Conservation (phyloP, 352 stramenopile genomes). For the Phytophthora agathidicida region DNA sequence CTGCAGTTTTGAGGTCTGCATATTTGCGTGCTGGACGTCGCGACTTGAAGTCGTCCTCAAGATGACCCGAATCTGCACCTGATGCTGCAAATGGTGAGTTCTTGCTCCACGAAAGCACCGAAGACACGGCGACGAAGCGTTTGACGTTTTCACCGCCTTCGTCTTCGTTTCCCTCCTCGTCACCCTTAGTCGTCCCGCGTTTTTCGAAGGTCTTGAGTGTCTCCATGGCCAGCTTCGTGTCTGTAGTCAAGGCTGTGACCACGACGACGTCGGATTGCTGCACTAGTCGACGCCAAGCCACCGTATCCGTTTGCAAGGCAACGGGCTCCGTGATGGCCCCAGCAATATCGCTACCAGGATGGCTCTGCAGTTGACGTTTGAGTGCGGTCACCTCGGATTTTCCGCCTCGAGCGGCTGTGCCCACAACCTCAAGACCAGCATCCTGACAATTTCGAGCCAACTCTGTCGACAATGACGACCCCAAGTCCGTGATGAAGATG, state of each 20-base stretch:
- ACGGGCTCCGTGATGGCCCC: slow-evolving; percentile 61
- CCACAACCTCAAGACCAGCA: slow-evolving; percentile 71
- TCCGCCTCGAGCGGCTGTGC: slow-evolving; percentile 42
- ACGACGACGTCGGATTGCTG: slow-evolving; percentile 60
- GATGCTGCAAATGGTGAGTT: slow-evolving; percentile 57
- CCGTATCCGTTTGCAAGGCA: slow-evolving; percentile 49
- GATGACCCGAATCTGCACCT: slow-evolving; percentile 44
- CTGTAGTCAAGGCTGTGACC: slow-evolving; percentile 52
- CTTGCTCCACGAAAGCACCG: slow-evolving; percentile 82
- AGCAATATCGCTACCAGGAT: slow-evolving; percentile 57
- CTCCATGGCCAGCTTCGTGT: slow-evolving; percentile 67
- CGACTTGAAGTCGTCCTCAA: slow-evolving; percentile 82
- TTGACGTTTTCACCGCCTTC: slow-evolving; percentile 41
- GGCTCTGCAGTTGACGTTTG: slow-evolving; percentile 65
- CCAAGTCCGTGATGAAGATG: slow-evolving; percentile 78
- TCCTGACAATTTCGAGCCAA: slow-evolving; percentile 63
- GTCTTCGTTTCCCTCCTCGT: slow-evolving; percentile 42
- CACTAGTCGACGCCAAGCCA: slow-evolving; percentile 58
- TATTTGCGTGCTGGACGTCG: slow-evolving; percentile 74
- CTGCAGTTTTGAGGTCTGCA: slow-evolving; percentile 77
- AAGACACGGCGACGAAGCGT: slow-evolving; percentile 80
- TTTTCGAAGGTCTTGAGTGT: slow-evolving; percentile 76
- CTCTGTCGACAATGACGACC: slow-evolving; percentile 60
- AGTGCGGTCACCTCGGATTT: slow-evolving; percentile 47
- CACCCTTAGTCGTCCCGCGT: slow-evolving; percentile 16